Percentiles rank a stretch among this genome's conserved stretches.
Evolutionary conservation across 1,284 basidiomycete species (phyloP).

Genomic region (Pterulicium gracile): DNA sequence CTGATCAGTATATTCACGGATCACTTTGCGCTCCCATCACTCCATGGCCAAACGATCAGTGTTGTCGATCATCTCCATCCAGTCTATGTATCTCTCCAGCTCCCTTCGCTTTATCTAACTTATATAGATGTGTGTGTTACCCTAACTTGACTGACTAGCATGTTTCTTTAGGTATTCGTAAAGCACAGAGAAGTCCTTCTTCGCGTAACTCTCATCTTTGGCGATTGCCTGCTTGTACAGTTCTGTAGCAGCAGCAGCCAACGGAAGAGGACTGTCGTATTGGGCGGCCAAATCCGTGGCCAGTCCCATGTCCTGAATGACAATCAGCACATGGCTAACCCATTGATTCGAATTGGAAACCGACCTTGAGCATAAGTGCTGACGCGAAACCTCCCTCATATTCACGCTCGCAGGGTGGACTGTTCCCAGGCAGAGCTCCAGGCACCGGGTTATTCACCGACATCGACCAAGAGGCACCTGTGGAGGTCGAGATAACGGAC

Average conservation of each 20-base stretch:
- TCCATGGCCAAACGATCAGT: no score
- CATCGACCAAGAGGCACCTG: slow-evolving; percentile 76
- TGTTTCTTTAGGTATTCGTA: slow-evolving; percentile 1
- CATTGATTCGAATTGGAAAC: slow-evolving; percentile 10
- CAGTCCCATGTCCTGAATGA: slow-evolving; percentile 65
- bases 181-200: slow-evolving; percentile 59
- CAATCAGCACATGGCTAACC: slow-evolving; percentile 6
- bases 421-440: slow-evolving; percentile 55
- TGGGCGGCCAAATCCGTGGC: slow-evolving; percentile 51
- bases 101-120: not conserved
- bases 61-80: not conserved
- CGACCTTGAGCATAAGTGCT: slow-evolving; percentile 75
- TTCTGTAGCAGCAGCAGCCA: slow-evolving; percentile 51
- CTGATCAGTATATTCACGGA: no score
- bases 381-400: slow-evolving; percentile 82
- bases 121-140: not conserved
- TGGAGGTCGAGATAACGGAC: slow-evolving; percentile 76
- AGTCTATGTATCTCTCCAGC: not conserved
- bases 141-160: not conserved
- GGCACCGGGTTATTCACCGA: slow-evolving; percentile 86
- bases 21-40: not conserved
- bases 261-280: slow-evolving; percentile 43
- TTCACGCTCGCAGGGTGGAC: slow-evolving; percentile 73
- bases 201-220: slow-evolving; percentile 44
- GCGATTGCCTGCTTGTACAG: slow-evolving; percentile 48